Percentiles rank a stretch among this genome's conserved stretches.
phyloP scores from a whole-genome alignment of 2,329 filamentous ascomycete genomes.

The Colletotrichum scovillei region DNA sequence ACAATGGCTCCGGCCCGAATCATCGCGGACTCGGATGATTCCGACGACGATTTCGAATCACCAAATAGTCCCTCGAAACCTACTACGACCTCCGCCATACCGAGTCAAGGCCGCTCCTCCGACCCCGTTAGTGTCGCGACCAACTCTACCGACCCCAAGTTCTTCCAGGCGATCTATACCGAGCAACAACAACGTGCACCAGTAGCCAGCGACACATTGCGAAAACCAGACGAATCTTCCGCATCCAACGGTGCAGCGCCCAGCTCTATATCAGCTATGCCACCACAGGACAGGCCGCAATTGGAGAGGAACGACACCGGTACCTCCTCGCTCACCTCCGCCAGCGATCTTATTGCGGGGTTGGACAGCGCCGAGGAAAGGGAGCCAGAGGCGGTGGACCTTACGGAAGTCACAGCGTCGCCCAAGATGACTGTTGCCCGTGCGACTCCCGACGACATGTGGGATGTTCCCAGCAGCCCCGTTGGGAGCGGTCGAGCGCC shows the following conservation, averaged over 20 bases:
- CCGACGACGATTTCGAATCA: constrained; percentile 26
- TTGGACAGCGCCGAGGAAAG: constrained; percentile 21
- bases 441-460: constrained; percentile 46
- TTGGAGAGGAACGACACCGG: constrained; percentile 3
- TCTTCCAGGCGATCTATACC: constrained; percentile 60
- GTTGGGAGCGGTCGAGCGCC: constrained; percentile 34
- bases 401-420: constrained; percentile 47
- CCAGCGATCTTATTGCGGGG: constrained; percentile 42
- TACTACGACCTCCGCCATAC: constrained; percentile 10
- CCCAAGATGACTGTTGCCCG: constrained; percentile 40
- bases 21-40: constrained; percentile 38
- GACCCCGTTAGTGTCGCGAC: constrained; percentile 44
- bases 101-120: constrained; percentile 36
- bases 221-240: neutral
- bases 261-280: neutral
- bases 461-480: constrained; percentile 59
- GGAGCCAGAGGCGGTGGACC: constrained; percentile 35
- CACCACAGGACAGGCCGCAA: neutral
- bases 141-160: constrained; percentile 58
- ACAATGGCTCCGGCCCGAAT: constrained; percentile 32
- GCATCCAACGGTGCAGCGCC: neutral
- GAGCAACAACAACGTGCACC: constrained; percentile 54
- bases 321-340: constrained; percentile 39
- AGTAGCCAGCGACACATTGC: neutral
- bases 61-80: constrained; percentile 25